Base-by-base conservation (phyloP, 75 land plant genomes). In the Azolla pinnata region DNA sequence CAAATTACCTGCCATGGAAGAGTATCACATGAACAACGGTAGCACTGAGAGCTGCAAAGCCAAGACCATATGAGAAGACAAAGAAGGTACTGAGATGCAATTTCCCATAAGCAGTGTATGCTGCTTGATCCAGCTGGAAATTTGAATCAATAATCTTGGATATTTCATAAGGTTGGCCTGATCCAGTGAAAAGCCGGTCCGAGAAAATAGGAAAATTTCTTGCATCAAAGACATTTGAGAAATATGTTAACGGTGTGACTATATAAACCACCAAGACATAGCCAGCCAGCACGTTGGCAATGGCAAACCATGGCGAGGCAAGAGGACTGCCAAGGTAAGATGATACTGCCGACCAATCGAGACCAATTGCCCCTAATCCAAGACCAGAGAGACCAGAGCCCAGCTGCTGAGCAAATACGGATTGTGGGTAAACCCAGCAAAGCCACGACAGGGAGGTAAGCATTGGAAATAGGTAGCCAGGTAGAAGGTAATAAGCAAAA, bases 1-100 rank as follows among this genome's bases (percentile, higher is more conserved):
- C n/a, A 30, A 8, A 60, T 79, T 62, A 85, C 86, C 72, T 76
- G 73, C 91, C 91, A 71, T 87, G 84, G 70, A 84, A 87, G 17
- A 83, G 66, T 19, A 58, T 20, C 9, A 79, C 88, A 65, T 84
- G 91, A 2, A 63, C 58, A 18, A 81, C 25, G 2, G 88, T 81
- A 0, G 91, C 87, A 33, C 82, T 56, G 0, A 87, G 48, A 0
- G 82, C 64, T 32, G 91, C 91, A 64, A 87, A 87, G 12, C 82
- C 71, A 25, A 87, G 60, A 5, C 88, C 88, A 67, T 87, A 81
- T 21, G 80, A 58, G 54, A 79, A 53, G 2, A 70, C 91, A 54
- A 84, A 81, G 33, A 87, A 76, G 8, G 77, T 84, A 64, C 91
- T 87, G 16, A 82, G 44, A 46, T 79, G 63, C 53, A 82, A 25